Evolutionary conservation across 257 asterid genomes (phyloP).

Genomic region (Leptodermis oblonga): DNA sequence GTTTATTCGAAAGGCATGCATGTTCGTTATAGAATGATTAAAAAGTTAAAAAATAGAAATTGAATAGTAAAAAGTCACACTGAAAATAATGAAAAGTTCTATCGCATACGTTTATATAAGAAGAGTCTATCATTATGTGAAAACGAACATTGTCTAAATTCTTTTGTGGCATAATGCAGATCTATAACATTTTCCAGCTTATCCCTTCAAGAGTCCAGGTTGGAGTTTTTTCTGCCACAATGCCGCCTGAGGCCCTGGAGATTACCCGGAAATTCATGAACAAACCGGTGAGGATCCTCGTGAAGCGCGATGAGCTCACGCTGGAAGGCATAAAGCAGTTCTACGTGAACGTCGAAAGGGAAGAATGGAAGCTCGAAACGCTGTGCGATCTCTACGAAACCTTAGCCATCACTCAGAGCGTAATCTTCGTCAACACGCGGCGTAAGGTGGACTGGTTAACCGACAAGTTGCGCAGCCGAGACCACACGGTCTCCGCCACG

Average conservation of each 20-base stretch:
- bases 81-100: no score
- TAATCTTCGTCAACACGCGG: constrained; percentile 44
- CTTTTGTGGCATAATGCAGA: no score
- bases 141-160: no score
- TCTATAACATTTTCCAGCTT: constrained; percentile 44
- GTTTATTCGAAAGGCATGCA: no score
- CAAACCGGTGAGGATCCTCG: constrained; percentile 46
- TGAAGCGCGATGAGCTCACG: constrained; percentile 47
- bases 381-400: constrained; percentile 47
- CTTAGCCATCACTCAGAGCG: constrained; percentile 47
- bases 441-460: constrained; percentile 55
- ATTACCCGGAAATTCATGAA: constrained; percentile 48
- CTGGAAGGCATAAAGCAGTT: constrained; percentile 49
- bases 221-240: constrained; percentile 47
- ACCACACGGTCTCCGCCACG: constrained; percentile 45
- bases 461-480: constrained; percentile 42
- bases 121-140: no score
- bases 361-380: constrained; percentile 44
- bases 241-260: constrained; percentile 55
- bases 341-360: constrained; percentile 41
- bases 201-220: constrained; percentile 49
- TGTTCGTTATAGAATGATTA: no score
- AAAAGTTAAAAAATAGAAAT: no score
- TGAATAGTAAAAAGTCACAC: no score
- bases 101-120: no score